phyloP scores from a whole-genome alignment of 2,329 filamentous ascomycete genomes.

The Dothistroma septosporum region DNA sequence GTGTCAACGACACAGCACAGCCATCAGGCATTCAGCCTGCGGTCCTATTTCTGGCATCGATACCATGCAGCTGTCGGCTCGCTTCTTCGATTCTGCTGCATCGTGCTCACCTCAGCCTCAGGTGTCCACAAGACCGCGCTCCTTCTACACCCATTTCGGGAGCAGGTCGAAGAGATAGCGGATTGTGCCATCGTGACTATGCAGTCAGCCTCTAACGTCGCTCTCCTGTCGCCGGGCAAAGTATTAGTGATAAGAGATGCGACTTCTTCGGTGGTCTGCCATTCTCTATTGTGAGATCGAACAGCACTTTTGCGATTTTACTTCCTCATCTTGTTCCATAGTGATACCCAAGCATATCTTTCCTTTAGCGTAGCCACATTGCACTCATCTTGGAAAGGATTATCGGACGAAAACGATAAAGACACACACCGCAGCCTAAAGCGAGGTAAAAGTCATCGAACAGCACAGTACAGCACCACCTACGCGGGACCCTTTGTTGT shows the following conservation, averaged over 20 bases:
- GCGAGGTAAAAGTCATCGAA: too few relatives aligned
- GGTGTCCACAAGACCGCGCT: not conserved
- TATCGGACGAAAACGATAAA: too few relatives aligned
- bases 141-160: not conserved
- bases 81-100: not conserved
- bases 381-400: too few relatives aligned
- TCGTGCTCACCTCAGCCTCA: constrained; percentile 6
- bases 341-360: not conserved
- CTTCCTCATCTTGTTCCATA: not conserved
- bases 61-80: constrained; percentile 1
- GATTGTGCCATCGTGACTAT: not conserved
- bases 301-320: not conserved
- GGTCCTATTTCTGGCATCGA: not conserved
- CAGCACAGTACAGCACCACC: too few relatives aligned
- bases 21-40: not conserved
- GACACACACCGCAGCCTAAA: too few relatives aligned
- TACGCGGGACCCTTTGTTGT: too few relatives aligned
- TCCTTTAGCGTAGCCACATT: too few relatives aligned
- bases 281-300: not conserved
- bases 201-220: not conserved
- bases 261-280: not conserved
- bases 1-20: not conserved
- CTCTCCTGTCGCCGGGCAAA: not conserved
- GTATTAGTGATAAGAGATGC: not conserved
- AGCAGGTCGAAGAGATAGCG: not conserved